A percentile compares a stretch with the other conserved stretches of the same genome.
These are phyloP conservation scores for Calocybe gangraenosa DNA, from an alignment of 768 basidiomycete species.

Conservation along the genomic window DNA sequence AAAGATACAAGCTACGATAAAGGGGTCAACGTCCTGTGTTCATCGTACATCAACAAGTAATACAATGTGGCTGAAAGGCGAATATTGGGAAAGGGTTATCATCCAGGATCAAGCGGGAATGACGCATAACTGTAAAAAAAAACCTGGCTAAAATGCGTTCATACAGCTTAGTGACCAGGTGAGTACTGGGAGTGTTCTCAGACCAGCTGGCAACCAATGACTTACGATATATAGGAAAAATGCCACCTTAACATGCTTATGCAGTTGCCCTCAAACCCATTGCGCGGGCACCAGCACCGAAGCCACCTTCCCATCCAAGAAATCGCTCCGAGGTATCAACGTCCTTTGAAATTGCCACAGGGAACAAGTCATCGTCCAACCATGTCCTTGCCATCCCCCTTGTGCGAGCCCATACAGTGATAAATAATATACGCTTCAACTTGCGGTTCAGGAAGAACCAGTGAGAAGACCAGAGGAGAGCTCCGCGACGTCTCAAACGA, in stretches of 20 bases:
- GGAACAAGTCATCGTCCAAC: constrained; percentile 45
- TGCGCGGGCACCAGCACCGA: constrained; percentile 79
- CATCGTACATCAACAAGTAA: not conserved
- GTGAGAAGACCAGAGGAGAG: constrained; percentile 91
- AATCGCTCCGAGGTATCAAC: constrained; percentile 54
- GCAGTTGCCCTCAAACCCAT: constrained; percentile 49
- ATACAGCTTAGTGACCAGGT: constrained; percentile 1
- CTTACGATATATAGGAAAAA: too few species aligned
- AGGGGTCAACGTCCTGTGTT: not conserved
- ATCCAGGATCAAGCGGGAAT: not conserved
- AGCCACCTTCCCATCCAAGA: constrained; percentile 73
- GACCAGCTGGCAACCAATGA: too few species aligned
- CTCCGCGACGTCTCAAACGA: constrained; percentile 61
- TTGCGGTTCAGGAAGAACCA: constrained; percentile 97
- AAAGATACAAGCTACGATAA: constrained; percentile 4
- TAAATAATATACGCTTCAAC: constrained; percentile 86
- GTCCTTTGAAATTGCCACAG: constrained; percentile 26
- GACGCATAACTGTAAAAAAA: too few species aligned
- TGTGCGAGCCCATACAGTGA: constrained; percentile 87
- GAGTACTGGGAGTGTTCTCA: not conserved
- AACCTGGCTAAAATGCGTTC: not conserved
- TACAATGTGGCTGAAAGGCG: too few species aligned
- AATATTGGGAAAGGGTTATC: not conserved
- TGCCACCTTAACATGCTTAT: not conserved
- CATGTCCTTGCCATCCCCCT: constrained; percentile 51